Percentiles rank a stretch among this genome's conserved stretches.
phyloP scores from a whole-genome alignment of 2,329 filamentous ascomycete genomes.

The Apiospora malaysiana region DNA sequence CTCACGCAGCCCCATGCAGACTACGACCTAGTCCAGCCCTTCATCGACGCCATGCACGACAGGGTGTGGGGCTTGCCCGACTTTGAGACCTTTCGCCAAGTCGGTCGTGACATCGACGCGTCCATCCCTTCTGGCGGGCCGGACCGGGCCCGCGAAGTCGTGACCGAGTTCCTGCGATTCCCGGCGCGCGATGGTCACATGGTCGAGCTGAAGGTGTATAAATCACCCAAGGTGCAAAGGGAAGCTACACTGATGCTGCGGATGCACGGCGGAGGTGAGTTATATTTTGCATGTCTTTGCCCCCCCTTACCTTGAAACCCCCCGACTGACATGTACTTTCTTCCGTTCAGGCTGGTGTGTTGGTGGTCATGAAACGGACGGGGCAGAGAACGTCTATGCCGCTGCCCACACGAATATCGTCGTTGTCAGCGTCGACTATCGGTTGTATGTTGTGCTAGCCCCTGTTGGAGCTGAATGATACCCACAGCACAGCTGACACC shows the following conservation, averaged over 20 bases:
- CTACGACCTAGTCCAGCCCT: conserved; percentile 37
- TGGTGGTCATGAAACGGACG: conserved; percentile 42
- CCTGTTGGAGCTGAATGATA: background rate
- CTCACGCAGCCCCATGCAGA: conserved; percentile 40
- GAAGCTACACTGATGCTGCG: conserved; percentile 39
- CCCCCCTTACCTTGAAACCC: no score
- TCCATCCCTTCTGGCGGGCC: conserved; percentile 37
- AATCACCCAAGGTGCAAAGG: conserved; percentile 32
- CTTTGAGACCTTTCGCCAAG: conserved; percentile 28
- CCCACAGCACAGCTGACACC: conserved; percentile 26
- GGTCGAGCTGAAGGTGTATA: conserved; percentile 45
- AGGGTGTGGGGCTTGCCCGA: conserved; percentile 37
- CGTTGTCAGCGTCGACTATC: conserved; percentile 45
- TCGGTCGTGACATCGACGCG: conserved; percentile 33
- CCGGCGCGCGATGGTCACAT: conserved; percentile 41
- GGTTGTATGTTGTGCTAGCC: conserved; percentile 38
- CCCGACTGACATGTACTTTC: no score
- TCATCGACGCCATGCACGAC: conserved; percentile 34
- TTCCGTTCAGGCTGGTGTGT: conserved; percentile 42
- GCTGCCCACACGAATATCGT: conserved; percentile 41
- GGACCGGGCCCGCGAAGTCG: conserved; percentile 41
- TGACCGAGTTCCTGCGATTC: conserved; percentile 37
- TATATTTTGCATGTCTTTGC: conserved; percentile 12
- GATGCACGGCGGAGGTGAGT: conserved; percentile 43
- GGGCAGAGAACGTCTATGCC: conserved; percentile 43